Evolutionary conservation across 192 early-diverging fungal genomes (phyloP), one percentile per base, ranked within the genome.

Genomic region (Coemansia sp.): DNA sequence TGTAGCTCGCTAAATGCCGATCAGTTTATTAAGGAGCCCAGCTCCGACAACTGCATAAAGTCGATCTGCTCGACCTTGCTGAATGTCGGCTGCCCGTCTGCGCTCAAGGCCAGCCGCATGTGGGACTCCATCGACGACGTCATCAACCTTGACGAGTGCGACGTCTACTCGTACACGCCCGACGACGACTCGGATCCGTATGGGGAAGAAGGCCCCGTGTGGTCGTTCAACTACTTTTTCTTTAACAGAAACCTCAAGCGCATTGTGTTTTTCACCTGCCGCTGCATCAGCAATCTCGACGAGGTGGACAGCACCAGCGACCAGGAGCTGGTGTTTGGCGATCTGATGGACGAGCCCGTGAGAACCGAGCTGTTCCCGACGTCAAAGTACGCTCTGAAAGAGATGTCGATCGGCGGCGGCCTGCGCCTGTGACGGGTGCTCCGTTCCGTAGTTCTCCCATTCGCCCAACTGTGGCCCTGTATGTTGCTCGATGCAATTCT

Each of bases 181-280:
- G 87, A 91, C 39, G 85, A 75, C 10, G 93, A 93, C 30, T 80
- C 83, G 38, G 92, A 99, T 69, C 96, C 93, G 8, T 93, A 93
- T 73, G 83, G 81, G 42, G 94, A 96, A 47, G 92, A 97, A 51
- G 89, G 87, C 12, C 88, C 85, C 16, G 77, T 93, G 83, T 91
- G 92, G 94, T 91, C 91, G 26, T 91, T 96, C 71, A 93, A 98
- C 83, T 94, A 93, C 82, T 97, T 98, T 64, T 97, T 98, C 79
- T 89, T 89, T 57, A 97, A 98, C 71, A 84, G 86, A 53, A 87
- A 87, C 59, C 68, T 93, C 62, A 96, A 93, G 69, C 81, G 93
- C 42, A 89, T 98, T 34, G 82, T 98, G 11, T 97, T 94, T 64
- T 90, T 98, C 62, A 92, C 92, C 1, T 88, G 88, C 20, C 83